Conservation (phyloP, 2,329 filamentous ascomycete species). For the Xylaria sp. region DNA sequence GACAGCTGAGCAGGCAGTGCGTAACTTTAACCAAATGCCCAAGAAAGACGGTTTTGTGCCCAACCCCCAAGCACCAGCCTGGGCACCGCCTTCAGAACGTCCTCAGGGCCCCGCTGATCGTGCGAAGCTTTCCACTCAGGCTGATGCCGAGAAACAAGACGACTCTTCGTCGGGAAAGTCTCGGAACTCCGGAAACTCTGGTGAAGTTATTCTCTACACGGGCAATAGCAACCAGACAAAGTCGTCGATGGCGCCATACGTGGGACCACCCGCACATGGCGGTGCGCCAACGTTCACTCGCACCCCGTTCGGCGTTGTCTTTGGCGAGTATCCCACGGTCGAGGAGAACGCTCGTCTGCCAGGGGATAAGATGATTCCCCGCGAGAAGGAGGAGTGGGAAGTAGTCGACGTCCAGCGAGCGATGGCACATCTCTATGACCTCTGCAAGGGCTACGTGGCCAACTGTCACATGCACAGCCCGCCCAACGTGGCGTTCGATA, state of each 20-base stretch:
- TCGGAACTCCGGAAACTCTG: slow-evolving; percentile 19
- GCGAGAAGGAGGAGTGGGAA: slow-evolving; percentile 44
- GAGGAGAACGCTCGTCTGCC: slow-evolving; percentile 35
- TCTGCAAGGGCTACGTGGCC: slow-evolving; percentile 48
- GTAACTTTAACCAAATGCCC: slow-evolving; percentile 8
- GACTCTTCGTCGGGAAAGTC: slow-evolving; percentile 14
- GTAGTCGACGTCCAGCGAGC: slow-evolving; percentile 42
- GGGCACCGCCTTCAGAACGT: slow-evolving; percentile 33
- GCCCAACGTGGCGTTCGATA: slow-evolving; percentile 37
- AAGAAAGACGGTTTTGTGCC: slow-evolving; percentile 34
- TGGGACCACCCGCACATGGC: background rate
- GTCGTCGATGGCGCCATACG: slow-evolving; percentile 30
- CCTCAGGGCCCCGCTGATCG: background rate
- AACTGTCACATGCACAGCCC: slow-evolving; percentile 40
- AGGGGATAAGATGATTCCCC: slow-evolving; percentile 39
- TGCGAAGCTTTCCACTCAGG: background rate
- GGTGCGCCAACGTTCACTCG: slow-evolving; percentile 25
- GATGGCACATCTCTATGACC: slow-evolving; percentile 43
- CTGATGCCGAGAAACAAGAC: slow-evolving; percentile 4
- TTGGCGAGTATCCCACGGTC: slow-evolving; percentile 34
- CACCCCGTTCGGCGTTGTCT: slow-evolving; percentile 35
- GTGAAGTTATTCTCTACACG: slow-evolving; percentile 35
- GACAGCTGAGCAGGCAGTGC: slow-evolving; percentile 1
- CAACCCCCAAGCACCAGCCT: slow-evolving; percentile 43
- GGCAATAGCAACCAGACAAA: slow-evolving; percentile 32